phyloP scores from a whole-genome alignment of 805 yeast species.

The Ogataea saltuana region DNA sequence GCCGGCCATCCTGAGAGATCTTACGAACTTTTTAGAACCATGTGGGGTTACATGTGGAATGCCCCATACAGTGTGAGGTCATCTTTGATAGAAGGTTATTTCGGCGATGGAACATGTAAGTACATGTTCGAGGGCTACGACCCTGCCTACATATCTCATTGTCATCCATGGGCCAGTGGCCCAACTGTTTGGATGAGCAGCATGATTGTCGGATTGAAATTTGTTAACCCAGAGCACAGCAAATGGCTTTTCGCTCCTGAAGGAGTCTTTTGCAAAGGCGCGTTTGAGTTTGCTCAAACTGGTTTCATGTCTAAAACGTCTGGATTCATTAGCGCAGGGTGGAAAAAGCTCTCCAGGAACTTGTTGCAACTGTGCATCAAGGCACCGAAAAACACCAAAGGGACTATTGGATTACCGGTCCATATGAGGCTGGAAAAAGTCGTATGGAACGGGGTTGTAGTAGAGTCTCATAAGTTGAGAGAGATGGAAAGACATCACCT shows the following conservation, averaged over 20 bases:
- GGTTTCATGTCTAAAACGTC: slow-evolving; percentile 3
- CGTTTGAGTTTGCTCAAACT: slow-evolving; percentile 4
- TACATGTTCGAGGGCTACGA: slow-evolving; percentile 5
- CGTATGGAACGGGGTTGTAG: neutral
- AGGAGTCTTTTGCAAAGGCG: neutral
- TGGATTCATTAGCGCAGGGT: slow-evolving; percentile 4
- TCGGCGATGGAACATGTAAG: slow-evolving; percentile 4
- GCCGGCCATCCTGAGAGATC: slow-evolving; percentile 4
- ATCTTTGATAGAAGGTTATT: slow-evolving; percentile 4
- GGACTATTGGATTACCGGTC: slow-evolving; percentile 3
- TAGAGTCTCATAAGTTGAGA: neutral
- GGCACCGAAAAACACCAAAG: neutral
- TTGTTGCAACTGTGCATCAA: neutral
- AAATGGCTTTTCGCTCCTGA: slow-evolving; percentile 1
- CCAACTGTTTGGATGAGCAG: slow-evolving; percentile 5
- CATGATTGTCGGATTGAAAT: slow-evolving; percentile 2
- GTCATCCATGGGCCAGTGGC: slow-evolving; percentile 7
- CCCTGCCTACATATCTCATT: slow-evolving; percentile 7
- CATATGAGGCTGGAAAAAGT: neutral
- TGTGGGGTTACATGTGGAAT: slow-evolving; percentile 8
- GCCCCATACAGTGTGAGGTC: slow-evolving; percentile 6
- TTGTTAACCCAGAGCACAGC: slow-evolving; percentile 1
- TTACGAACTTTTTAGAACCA: slow-evolving; percentile 6
- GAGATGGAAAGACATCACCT: neutral
- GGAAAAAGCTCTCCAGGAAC: neutral